These are phyloP conservation scores for Neodidymelliopsis sp. DNA, from an alignment of 2,329 filamentous ascomycete species.

Conservation along the genomic window DNA sequence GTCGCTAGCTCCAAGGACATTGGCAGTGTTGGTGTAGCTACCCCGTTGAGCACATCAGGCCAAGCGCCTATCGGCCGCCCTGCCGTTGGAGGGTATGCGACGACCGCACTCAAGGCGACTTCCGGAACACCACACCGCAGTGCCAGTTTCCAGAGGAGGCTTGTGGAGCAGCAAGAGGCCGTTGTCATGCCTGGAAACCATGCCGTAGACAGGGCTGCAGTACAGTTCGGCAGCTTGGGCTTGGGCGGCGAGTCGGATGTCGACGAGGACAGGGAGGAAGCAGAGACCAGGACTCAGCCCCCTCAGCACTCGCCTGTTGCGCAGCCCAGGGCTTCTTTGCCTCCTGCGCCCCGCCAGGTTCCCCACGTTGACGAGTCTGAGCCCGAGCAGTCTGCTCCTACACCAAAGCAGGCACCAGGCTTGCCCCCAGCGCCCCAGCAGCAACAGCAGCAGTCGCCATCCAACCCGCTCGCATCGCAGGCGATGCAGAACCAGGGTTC, in stretches of 20 bases:
- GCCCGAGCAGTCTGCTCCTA: conserved; percentile 52
- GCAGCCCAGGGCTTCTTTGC: conserved; percentile 84
- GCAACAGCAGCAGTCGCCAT: conserved; percentile 58
- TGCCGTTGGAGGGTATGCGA: conserved; percentile 75
- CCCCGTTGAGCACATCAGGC: conserved; percentile 62
- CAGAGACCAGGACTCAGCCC: conserved; percentile 91
- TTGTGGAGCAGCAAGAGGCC: conserved; percentile 94
- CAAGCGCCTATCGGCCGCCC: conserved; percentile 68
- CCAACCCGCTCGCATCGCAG: conserved; percentile 60
- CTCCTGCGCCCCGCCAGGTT: conserved; percentile 67
- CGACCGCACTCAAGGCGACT: conserved; percentile 83
- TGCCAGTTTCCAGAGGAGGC: conserved; percentile 82
- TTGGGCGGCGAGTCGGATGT: conserved; percentile 78
- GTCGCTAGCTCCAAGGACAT: conserved; percentile 84
- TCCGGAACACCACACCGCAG: conserved; percentile 66
- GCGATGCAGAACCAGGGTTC: conserved; percentile 60
- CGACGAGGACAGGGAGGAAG: conserved; percentile 92
- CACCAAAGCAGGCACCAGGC: conserved; percentile 67
- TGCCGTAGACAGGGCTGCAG: conserved; percentile 88
- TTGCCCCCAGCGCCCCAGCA: conserved; percentile 67
- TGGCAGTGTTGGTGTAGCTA: conserved; percentile 61
- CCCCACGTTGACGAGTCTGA: conserved; percentile 50
- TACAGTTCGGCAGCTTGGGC: conserved; percentile 96
- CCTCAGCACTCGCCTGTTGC: conserved; percentile 91
- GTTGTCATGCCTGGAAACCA: conserved; percentile 98